A percentile compares a stretch with the other conserved stretches of the same genome.
These are phyloP conservation scores for Cutaneotrichosporon cyanovorans DNA, from an alignment of 1,284 basidiomycete species.

Conservation along the genomic window DNA sequence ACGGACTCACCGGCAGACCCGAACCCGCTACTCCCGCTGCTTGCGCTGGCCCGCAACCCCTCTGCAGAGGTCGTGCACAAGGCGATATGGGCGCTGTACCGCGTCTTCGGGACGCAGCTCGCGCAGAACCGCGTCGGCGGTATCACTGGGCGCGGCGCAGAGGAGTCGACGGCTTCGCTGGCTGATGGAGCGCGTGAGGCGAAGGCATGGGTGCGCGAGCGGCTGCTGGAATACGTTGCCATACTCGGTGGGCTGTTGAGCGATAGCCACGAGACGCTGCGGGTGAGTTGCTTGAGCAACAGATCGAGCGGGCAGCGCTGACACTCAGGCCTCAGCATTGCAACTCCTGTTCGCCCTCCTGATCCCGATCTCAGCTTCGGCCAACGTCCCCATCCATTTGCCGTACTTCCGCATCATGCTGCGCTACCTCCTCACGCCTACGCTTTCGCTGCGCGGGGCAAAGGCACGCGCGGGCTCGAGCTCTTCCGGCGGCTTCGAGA, in stretches of 20 bases:
- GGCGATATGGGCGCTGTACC: slow-evolving; percentile 71
- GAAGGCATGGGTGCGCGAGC: slow-evolving; percentile 60
- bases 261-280: slow-evolving; percentile 60
- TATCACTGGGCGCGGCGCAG: slow-evolving; percentile 16
- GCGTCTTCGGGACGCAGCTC: slow-evolving; percentile 65
- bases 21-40: slow-evolving; percentile 70
- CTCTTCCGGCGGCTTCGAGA: slow-evolving; percentile 26
- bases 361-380: slow-evolving; percentile 63
- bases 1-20: slow-evolving; percentile 52
- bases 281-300: slow-evolving; percentile 53
- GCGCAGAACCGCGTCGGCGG: slow-evolving; percentile 53
- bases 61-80: slow-evolving; percentile 58
- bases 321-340: slow-evolving; percentile 59
- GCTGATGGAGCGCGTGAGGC: slow-evolving; percentile 18
- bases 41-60: slow-evolving; percentile 50
- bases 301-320: too few species aligned
- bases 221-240: slow-evolving; percentile 59
- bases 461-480: slow-evolving; percentile 28
- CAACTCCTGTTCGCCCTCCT: slow-evolving; percentile 74
- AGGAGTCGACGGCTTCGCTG: slow-evolving; percentile 10
- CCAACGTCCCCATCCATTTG: slow-evolving; percentile 45
- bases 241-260: slow-evolving; percentile 62
- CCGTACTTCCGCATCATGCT: slow-evolving; percentile 41
- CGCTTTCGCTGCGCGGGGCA: slow-evolving; percentile 35
- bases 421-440: slow-evolving; percentile 32